Base-by-base conservation (phyloP, 129 eudicot species). In the Rutidosis leptorrhynchoides region DNA sequence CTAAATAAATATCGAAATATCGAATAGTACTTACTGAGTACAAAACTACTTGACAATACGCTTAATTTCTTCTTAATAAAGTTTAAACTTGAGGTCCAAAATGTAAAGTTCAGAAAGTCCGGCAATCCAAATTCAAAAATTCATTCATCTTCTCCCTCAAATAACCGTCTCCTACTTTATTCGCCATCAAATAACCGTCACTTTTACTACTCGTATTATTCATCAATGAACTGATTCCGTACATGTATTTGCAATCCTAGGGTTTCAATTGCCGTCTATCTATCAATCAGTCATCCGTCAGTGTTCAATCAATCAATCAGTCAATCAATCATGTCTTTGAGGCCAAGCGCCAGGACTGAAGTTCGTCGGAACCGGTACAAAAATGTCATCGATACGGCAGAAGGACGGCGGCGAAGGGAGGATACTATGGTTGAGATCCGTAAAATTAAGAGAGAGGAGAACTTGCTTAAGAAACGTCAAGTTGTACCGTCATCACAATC, bases 391-490 rank as follows among this genome's bases (percentile, higher is more conserved):
- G 93, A 88, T 45, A 89, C 92, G 20, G 96, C 83, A 5, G 96
- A 88, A 52, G 93, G 92, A 0, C 78, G 96, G 19, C 82, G 96
- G 24, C 69, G 96, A 49, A 76, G 92, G 27, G 96, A 83, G 60
- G 96, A 85, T 61, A 85, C 83, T 33, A 80, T 88, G 92, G 87
- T 88, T 16, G 92, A 85, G 87, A 85, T 88, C 71, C 83, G 96
- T 10, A 88, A 88, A 80, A 82, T 62, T n/a, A 68, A 77, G 7
- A 63, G 92, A 8, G 96, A 88, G 26, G 96, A 84, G 62, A 88
- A 78, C 68, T 72, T 88, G 61, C 80, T 70, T 71, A 88, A 88
- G 75, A 84, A 88, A 19, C 89, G 92, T 4, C 92, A 85, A 57
- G 92, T 82, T 27, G 32, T 60, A 24, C 14, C 65, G 24, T 60